phyloP scores from a whole-genome alignment of 2,329 filamentous ascomycete genomes.

The Penicillium vulpinum region DNA sequence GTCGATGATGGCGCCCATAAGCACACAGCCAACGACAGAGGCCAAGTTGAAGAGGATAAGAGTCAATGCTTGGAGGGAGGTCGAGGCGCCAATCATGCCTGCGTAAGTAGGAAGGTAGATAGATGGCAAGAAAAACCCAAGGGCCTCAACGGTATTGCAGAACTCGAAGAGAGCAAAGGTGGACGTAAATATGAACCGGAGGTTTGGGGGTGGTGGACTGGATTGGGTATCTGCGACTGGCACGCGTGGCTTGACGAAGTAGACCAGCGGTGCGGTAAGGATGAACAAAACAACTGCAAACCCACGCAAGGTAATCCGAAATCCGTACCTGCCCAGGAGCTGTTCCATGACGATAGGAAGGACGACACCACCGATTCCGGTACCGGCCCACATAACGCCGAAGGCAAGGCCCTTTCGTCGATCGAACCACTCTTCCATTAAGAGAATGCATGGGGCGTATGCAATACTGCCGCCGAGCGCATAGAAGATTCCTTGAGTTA shows the following conservation, averaged over 20 bases:
- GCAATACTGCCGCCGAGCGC: slow-evolving; percentile 50
- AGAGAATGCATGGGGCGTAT: slow-evolving; percentile 49
- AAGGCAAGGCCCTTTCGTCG: slow-evolving; percentile 46
- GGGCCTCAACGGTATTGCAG: slow-evolving; percentile 40
- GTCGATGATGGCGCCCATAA: slow-evolving; percentile 45
- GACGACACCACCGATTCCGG: slow-evolving; percentile 38
- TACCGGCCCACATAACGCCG: slow-evolving; percentile 47
- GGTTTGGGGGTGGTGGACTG: slow-evolving; percentile 40
- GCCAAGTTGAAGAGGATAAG: slow-evolving; percentile 37
- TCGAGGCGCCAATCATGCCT: slow-evolving; percentile 26
- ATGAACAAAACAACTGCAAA: slow-evolving; percentile 39
- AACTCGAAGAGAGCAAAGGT: slow-evolving; percentile 52
- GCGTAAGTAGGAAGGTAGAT: slow-evolving; percentile 45
- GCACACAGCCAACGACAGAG: slow-evolving; percentile 34
- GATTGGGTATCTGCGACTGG: slow-evolving; percentile 25
- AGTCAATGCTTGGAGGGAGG: slow-evolving; percentile 23
- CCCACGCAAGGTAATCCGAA: slow-evolving; percentile 45
- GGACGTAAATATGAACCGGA: slow-evolving; percentile 37
- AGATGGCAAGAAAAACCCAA: slow-evolving; percentile 42
- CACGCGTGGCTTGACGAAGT: slow-evolving; percentile 42
- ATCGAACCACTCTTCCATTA: slow-evolving; percentile 55
- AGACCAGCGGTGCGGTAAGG: slow-evolving; percentile 40
- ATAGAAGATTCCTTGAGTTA: slow-evolving; percentile 30
- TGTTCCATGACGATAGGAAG: slow-evolving; percentile 47
- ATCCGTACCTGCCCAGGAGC: slow-evolving; percentile 44